Base-by-base conservation (phyloP, 768 basidiomycete genomes). In the Russula ochroleuca region DNA sequence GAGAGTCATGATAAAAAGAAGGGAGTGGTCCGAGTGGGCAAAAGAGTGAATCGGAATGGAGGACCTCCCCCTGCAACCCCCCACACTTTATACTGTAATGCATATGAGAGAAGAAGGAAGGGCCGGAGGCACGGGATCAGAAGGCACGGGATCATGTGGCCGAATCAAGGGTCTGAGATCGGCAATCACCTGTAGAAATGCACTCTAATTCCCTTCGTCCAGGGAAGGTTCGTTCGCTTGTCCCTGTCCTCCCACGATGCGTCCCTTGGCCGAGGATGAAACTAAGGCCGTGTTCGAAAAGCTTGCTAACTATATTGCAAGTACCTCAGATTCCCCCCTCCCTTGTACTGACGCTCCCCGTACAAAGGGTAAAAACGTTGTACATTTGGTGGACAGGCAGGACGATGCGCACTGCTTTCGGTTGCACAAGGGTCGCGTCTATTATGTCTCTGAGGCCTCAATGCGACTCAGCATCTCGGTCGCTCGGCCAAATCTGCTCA, bases 381-480 rank as follows among this genome's bases (percentile, higher is more conserved):
- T 98, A 35, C 92, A 97, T 72, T 82, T 98, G 67, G 92, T 98
- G 65, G 96, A 98, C 80, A 80, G 95, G 71, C 84, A 87, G 68
- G 95, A 97, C 73, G 95, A 97, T 71, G 87, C 92, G 15, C 90
- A 96, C 75, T 97, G 95, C 77, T 98, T 98, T 78, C 86, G 96
- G 65, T 76, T 98, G 40, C 94, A 98, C 72, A 92, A 85, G 71
- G 96, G 96, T 74, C 82, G 94, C 59, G 95, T 99, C 21, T 98
- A 86, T 80, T 98, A 98, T 80, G 94, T 94, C 61, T 95, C 97
- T 5, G 92, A 98, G 70, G 84, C 90, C 0, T 90, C 93, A 10
- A 96, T 98, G 87, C 90, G 92, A 55, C 82, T 96, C 25, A 88
- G 88, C 54, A 94, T 94, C 57, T 95, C 92, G 0, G 85, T 98